A percentile compares a stretch with the other conserved stretches of the same genome.
Evolutionary conservation across 129 eudicot genomes (phyloP).

Genomic region (Kitagawia praeruptora): DNA sequence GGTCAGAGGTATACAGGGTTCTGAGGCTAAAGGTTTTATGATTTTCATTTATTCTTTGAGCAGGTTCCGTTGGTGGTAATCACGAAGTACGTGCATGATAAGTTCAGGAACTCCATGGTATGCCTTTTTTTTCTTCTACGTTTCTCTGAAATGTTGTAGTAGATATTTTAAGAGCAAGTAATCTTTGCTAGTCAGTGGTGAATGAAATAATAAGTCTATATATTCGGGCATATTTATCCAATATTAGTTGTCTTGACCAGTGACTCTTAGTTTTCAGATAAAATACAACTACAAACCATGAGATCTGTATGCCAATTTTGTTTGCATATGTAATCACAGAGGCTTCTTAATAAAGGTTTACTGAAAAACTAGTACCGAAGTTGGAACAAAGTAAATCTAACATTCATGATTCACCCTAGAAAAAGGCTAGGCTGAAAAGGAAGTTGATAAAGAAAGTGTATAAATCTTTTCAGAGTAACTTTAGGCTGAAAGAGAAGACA

Average conservation of each 20-base stretch:
- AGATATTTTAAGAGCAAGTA: background rate
- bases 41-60: slow-evolving; percentile 1
- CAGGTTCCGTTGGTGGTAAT: slow-evolving; percentile 88
- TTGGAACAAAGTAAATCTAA: background rate
- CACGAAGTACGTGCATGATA: slow-evolving; percentile 65
- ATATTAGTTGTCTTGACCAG: background rate
- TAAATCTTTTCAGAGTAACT: background rate
- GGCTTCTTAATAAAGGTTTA: background rate
- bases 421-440: background rate
- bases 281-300: background rate
- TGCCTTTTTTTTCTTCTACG: slow-evolving; percentile 5
- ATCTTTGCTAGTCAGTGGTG: background rate
- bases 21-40: background rate
- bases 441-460: background rate
- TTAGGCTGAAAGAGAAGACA: background rate
- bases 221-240: background rate
- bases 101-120: slow-evolving; percentile 93
- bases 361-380: background rate
- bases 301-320: too few species aligned
- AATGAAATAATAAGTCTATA: background rate
- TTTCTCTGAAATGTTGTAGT: background rate
- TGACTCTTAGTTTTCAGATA: background rate
- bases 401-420: background rate
- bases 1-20: background rate
- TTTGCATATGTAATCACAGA: background rate